Evolutionary conservation across 2,329 filamentous ascomycete species (phyloP).

Genomic region (Verticillium albo-atrum): DNA sequence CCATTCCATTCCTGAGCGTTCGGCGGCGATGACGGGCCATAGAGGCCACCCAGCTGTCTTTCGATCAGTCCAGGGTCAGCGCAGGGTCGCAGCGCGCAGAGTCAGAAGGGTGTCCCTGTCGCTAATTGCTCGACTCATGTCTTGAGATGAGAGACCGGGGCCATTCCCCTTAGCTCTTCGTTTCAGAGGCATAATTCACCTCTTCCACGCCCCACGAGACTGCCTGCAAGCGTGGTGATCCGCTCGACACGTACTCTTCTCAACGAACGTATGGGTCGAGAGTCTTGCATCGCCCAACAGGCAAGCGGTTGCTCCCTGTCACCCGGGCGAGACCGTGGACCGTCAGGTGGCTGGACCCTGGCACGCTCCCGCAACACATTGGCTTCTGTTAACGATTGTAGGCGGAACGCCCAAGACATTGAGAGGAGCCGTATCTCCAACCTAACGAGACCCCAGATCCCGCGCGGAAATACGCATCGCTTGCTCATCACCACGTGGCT

Average conservation of each 20-base stretch:
- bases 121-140: not conserved
- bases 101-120: not conserved
- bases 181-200: not conserved
- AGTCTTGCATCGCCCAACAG: too few relatives aligned
- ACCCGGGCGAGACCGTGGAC: not conserved
- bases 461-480: not conserved
- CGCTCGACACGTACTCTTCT: too few relatives aligned
- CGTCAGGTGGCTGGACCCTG: not conserved
- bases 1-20: not conserved
- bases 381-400: not conserved
- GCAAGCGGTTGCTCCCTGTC: not conserved
- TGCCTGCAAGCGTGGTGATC: too few relatives aligned
- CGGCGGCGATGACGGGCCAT: not conserved
- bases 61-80: not conserved
- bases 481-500: not conserved
- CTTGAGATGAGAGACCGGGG: not conserved
- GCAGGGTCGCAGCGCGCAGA: not conserved
- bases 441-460: not conserved
- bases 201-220: not conserved
- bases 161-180: not conserved
- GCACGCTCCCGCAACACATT: not conserved
- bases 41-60: too few relatives aligned
- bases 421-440: not conserved
- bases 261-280: too few relatives aligned
- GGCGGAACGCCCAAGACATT: not conserved